Evolutionary conservation across 768 basidiomycete genomes (phyloP).

Genomic region (Wakefieldia striispora): DNA sequence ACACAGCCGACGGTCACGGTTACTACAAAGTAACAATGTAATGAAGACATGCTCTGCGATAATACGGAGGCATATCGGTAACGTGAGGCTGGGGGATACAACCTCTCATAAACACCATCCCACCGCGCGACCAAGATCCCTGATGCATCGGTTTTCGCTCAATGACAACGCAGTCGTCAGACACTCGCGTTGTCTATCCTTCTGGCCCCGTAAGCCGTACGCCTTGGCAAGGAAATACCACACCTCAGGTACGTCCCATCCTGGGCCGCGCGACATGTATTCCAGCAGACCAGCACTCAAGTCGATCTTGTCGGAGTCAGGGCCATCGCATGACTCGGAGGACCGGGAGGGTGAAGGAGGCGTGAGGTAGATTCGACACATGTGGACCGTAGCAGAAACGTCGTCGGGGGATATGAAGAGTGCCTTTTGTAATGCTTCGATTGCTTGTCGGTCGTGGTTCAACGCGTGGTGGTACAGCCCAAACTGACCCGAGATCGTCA

Average conservation of each 20-base stretch:
- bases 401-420: constrained; percentile 84
- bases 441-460: constrained; percentile 57
- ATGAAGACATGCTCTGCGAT: too few species aligned
- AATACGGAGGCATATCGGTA: too few species aligned
- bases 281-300: constrained; percentile 80
- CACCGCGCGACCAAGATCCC: constrained; percentile 59
- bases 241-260: constrained; percentile 91
- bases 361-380: constrained; percentile 71
- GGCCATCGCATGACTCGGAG: constrained; percentile 16
- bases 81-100: too few species aligned
- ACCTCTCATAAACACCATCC: constrained; percentile 59
- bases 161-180: constrained; percentile 65
- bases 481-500: constrained; percentile 44
- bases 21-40: too few species aligned
- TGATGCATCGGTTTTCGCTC: constrained; percentile 59
- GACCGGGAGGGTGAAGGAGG: constrained; percentile 17
- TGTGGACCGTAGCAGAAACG: constrained; percentile 72
- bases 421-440: constrained; percentile 81
- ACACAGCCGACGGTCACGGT: too few species aligned
- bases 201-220: constrained; percentile 70
- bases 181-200: constrained; percentile 72
- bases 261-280: constrained; percentile 71
- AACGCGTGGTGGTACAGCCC: constrained; percentile 70
- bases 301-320: constrained; percentile 55
- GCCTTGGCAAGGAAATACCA: constrained; percentile 92